These are phyloP conservation scores for Tetradesmus obliquus DNA, from an alignment of 139 green algal genomes.

Conservation along the genomic window DNA sequence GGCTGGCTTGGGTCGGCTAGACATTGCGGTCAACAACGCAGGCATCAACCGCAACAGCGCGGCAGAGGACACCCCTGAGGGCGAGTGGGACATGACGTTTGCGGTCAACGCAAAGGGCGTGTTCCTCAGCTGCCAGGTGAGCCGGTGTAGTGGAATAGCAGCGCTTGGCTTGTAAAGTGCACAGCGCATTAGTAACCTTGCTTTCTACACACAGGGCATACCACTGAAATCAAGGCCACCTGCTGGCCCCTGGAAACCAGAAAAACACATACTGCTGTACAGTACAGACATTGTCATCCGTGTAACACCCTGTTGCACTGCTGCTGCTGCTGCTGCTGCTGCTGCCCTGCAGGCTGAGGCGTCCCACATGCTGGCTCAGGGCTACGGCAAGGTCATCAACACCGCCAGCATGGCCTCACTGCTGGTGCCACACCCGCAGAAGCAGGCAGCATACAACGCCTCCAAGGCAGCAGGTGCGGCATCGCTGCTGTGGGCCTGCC, in stretches of 20 bases:
- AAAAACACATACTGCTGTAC: too few species aligned
- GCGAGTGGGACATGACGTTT: slow-evolving; percentile 65
- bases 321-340: slow-evolving; percentile 6
- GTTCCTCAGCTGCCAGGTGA: slow-evolving; percentile 63
- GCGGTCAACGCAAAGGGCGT: slow-evolving; percentile 65
- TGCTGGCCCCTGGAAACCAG: too few species aligned
- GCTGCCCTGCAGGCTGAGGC: slow-evolving; percentile 52
- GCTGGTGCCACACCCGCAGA: slow-evolving; percentile 69
- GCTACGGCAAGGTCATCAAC: slow-evolving; percentile 66
- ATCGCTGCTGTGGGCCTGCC: too few species aligned
- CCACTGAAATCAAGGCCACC: too few species aligned
- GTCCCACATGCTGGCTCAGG: slow-evolving; percentile 55
- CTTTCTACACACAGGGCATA: too few species aligned
- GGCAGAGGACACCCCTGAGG: slow-evolving; percentile 56
- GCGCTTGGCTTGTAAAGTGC: background rate
- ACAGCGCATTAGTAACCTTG: too few species aligned
- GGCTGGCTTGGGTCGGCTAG: slow-evolving; percentile 48
- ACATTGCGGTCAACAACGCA: slow-evolving; percentile 69
- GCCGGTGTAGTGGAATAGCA: background rate
- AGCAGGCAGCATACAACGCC: slow-evolving; percentile 68
- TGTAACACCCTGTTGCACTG: background rate
- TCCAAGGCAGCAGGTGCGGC: slow-evolving; percentile 59
- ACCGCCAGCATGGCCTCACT: slow-evolving; percentile 66
- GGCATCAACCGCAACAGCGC: slow-evolving; percentile 65
- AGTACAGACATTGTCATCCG: background rate